These are phyloP conservation scores for Tolypocladium sp. DNA, from an alignment of 2,329 filamentous ascomycete genomes.

Conservation along the genomic window DNA sequence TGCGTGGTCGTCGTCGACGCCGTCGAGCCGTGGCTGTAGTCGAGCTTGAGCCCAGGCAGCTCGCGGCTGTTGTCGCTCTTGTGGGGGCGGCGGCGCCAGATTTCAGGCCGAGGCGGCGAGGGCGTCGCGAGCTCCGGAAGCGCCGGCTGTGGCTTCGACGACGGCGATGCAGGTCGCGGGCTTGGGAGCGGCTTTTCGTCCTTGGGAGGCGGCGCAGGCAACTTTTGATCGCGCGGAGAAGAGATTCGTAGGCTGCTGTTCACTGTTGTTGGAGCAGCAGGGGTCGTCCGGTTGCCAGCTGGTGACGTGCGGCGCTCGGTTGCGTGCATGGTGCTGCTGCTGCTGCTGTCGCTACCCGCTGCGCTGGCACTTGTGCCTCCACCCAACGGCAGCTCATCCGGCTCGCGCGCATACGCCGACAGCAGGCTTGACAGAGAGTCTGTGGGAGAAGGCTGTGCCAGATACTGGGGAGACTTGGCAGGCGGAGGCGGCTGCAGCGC, in stretches of 20 bases:
- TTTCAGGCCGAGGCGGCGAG: conserved; percentile 21
- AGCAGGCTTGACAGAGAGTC: conserved; percentile 45
- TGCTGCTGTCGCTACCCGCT: not conserved
- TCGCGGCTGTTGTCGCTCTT: conserved; percentile 37
- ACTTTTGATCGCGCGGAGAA: conserved; percentile 2
- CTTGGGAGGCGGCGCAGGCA: conserved; percentile 17
- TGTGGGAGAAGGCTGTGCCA: conserved; percentile 26
- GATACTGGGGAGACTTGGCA: conserved; percentile 12
- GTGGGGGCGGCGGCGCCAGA: conserved; percentile 42
- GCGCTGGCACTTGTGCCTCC: not conserved
- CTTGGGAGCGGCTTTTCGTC: conserved; percentile 7
- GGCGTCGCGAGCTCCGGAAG: conserved; percentile 10
- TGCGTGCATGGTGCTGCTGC: not conserved
- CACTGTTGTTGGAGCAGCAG: not conserved
- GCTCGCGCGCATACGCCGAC: conserved; percentile 43
- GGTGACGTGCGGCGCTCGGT: not conserved
- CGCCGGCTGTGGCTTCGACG: conserved; percentile 4
- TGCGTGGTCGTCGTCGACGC: conserved; percentile 17
- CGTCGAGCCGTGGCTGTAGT: conserved; percentile 41
- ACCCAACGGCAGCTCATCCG: conserved; percentile 19
- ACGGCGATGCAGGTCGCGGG: not conserved
- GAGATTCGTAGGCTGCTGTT: conserved; percentile 2
- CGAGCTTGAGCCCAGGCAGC: conserved; percentile 38
- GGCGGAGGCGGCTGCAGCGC: conserved; percentile 5
- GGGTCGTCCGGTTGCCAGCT: not conserved